Evolutionary conservation across 2,329 filamentous ascomycete genomes (phyloP).

Genomic region (Ophiostoma himal-ulmi): DNA sequence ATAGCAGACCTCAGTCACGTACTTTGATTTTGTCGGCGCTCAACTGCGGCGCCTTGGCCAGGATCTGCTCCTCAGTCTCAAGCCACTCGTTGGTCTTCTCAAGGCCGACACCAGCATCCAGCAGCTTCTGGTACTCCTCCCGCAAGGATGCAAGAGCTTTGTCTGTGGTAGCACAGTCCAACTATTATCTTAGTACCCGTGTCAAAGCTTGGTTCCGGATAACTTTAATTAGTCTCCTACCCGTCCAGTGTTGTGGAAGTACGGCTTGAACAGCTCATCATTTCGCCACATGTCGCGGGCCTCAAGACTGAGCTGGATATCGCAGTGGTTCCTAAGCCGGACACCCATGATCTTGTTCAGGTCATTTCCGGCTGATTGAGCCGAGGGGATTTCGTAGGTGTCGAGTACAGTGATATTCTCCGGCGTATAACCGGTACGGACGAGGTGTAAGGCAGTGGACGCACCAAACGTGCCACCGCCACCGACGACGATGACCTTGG

Average conservation of each 20-base stretch:
- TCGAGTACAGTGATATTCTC: slow-evolving; percentile 8
- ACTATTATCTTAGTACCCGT: not conserved
- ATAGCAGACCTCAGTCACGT: not conserved
- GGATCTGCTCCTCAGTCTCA: slow-evolving; percentile 8
- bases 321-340: slow-evolving; percentile 2
- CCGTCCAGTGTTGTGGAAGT: slow-evolving; percentile 12
- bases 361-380: slow-evolving; percentile 12
- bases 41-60: slow-evolving; percentile 7
- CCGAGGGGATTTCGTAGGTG: not conserved
- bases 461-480: slow-evolving; percentile 11
- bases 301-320: slow-evolving; percentile 9
- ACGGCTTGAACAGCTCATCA: slow-evolving; percentile 12
- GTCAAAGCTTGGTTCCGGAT: not conserved
- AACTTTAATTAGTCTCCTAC: not conserved
- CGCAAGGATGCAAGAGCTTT: not conserved
- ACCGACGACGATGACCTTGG: slow-evolving; percentile 9
- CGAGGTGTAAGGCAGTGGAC: not conserved
- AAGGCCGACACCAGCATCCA: slow-evolving; percentile 7
- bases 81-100: slow-evolving; percentile 12
- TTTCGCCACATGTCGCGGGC: slow-evolving; percentile 12
- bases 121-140: slow-evolving; percentile 4
- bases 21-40: not conserved
- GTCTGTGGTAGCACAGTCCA: not conserved
- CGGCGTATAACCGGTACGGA: not conserved
- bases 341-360: slow-evolving; percentile 12